Percentiles rank a stretch among this genome's conserved stretches.
Evolutionary conservation across 2,329 filamentous ascomycete genomes (phyloP).

Genomic region (Chlorencoelia australis): DNA sequence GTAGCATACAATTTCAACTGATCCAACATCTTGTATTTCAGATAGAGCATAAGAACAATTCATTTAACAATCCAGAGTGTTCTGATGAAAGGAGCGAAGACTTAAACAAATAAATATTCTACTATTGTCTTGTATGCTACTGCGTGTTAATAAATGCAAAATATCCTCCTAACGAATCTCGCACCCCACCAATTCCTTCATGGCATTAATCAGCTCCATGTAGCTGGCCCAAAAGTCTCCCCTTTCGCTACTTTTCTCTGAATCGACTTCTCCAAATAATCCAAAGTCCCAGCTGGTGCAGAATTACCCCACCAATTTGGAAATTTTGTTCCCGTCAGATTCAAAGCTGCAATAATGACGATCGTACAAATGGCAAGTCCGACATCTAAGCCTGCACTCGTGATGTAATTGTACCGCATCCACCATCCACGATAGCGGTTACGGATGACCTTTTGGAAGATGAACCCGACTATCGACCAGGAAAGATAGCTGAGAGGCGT

Average conservation of each 20-base stretch:
- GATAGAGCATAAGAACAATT: too few species aligned
- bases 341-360: slow-evolving; percentile 59
- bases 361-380: slow-evolving; percentile 58
- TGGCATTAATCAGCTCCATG: neutral
- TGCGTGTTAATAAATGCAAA: too few species aligned
- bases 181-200: neutral
- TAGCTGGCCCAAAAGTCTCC: slow-evolving; percentile 14
- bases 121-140: too few species aligned
- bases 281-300: slow-evolving; percentile 23
- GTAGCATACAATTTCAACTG: too few species aligned
- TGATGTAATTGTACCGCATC: slow-evolving; percentile 69
- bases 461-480: slow-evolving; percentile 54
- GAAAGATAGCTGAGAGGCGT: slow-evolving; percentile 60
- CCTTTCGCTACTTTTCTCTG: slow-evolving; percentile 11
- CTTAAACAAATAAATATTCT: too few species aligned
- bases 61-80: too few species aligned
- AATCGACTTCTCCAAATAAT: slow-evolving; percentile 12
- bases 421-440: slow-evolving; percentile 62
- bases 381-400: slow-evolving; percentile 60
- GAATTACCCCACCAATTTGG: slow-evolving; percentile 60
- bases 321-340: slow-evolving; percentile 47
- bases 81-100: too few species aligned
- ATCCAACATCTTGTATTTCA: too few species aligned
- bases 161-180: too few species aligned
- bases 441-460: slow-evolving; percentile 61